Evolutionary conservation across 495 filamentous ascomycete genomes (phyloP), one percentile per base, ranked within the genome.

Genomic region (Monascus purpureus): DNA sequence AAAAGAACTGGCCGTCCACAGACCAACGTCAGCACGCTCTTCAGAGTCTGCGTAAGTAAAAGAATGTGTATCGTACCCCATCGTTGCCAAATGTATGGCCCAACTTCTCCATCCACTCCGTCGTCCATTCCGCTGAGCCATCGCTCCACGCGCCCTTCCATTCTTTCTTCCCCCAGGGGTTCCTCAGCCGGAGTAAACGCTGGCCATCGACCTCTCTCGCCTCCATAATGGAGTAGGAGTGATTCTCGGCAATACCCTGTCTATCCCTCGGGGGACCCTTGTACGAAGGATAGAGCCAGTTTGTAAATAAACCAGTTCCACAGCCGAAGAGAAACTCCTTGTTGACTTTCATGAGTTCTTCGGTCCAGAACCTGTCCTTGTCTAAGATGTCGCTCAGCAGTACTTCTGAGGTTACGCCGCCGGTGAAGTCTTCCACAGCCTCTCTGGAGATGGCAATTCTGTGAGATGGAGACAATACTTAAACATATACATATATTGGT

Each of bases 381-480:
- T 95, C 82, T 5, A 94, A 63, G 25, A 95, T 83, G 41, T 93
- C 84, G 7, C 71, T 74, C 0, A 84, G 73, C 22, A 82, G 72
- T 5, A 94, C 50, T 44, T 85, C 78, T 0, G 77, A 79, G 0
- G 86, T 92, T 8, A 94, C 83, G 3, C 88, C 88, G 7, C 88
- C 88, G 2, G 86, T 94, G 13, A 95, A 61, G 52, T 96, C 88
- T 53, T 96, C 88, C 29, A 95, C 76, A 1, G 77, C 88, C 49
- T 96, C 88, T 11, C 82, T 70, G 46, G 4, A n/a, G n/a, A n/a
- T n/a, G n/a, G n/a, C n/a, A n/a, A n/a, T n/a, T n/a, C n/a, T n/a
- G n/a, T n/a, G n/a, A n/a, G n/a, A n/a, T n/a, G n/a, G n/a, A n/a
- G n/a, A n/a, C n/a, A n/a, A n/a, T n/a, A n/a, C n/a, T n/a, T n/a